phyloP scores from a whole-genome alignment of 1,284 basidiomycete species.

The Malassezia sympodialis region DNA sequence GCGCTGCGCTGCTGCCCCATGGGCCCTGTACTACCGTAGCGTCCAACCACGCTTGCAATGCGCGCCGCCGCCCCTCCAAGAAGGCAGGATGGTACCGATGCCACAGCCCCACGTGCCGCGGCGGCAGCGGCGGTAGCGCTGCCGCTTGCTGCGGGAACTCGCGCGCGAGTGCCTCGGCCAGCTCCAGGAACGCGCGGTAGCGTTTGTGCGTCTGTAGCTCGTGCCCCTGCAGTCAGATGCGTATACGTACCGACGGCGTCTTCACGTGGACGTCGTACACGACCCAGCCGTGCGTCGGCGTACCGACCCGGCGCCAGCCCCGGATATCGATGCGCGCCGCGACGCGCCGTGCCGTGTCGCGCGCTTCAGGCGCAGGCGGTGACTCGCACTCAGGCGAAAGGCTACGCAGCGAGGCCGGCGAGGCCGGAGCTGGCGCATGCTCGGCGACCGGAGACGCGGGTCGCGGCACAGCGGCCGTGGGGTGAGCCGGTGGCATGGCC shows the following conservation, averaged over 20 bases:
- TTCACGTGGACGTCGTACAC: slow-evolving; percentile 32
- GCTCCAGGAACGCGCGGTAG: slow-evolving; percentile 4
- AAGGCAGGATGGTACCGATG: slow-evolving; percentile 35
- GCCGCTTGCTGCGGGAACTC: slow-evolving; percentile 18
- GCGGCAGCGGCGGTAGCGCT: slow-evolving; percentile 26
- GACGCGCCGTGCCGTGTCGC: neutral
- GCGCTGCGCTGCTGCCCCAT: slow-evolving; percentile 25
- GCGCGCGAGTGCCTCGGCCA: neutral
- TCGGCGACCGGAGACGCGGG: neutral
- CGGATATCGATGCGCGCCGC: slow-evolving; percentile 21
- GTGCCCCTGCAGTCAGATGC: neutral
- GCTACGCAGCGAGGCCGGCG: neutral
- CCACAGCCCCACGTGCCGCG: slow-evolving; percentile 24
- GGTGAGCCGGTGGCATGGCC: neutral
- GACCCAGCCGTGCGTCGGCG: slow-evolving; percentile 32
- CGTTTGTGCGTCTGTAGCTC: slow-evolving; percentile 4
- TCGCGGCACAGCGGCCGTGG: neutral
- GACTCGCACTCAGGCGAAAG: neutral
- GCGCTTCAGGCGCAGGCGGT: neutral
- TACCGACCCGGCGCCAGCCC: slow-evolving; percentile 36
- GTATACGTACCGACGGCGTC: slow-evolving; percentile 19
- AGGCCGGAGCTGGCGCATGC: neutral
- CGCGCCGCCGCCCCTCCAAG: slow-evolving; percentile 31
- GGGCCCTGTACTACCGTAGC: slow-evolving; percentile 25
- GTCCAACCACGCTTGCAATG: slow-evolving; percentile 36